Base-by-base conservation (phyloP, 176 grass and related monocot species). In the Stipa capillata region DNA sequence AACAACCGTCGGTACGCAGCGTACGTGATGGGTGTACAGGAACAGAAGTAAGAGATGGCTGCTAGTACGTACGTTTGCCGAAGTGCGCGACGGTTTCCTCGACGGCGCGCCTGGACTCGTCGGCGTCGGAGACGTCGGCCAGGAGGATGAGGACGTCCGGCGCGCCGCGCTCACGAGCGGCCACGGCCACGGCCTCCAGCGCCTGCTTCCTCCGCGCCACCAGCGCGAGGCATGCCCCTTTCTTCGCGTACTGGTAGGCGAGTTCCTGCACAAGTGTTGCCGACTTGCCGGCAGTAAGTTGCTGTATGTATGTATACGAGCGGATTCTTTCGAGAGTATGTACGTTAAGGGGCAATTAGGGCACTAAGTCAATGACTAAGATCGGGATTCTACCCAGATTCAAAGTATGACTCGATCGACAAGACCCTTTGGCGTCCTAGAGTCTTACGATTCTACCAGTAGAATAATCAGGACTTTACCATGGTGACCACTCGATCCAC, bases 171-270 rank as follows among this genome's bases (percentile, higher is more conserved):
- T 85, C 67, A 4, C 5, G 34, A 48, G 91, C 87, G 34, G 74
- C 72, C 2, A 60, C 76, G 8, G 85, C 84, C 12, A 90, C 87
- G 56, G 13, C 58, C 16, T 84, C 60, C 9, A 93, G 81, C 32
- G 84, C 87, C 43, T 79, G 81, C 81, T 87, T 82, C 82, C 87
- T 87, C 71, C 91, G 86, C 9, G 91, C 91, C 17, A 85, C 85
- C 27, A 90, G 80, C 42, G 87, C 80, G 4, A 93, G 60, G 81
- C 68, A 65, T 72, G 91, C 84, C 2, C 91, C 87, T 71, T 74
- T 25, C 85, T 43, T 79, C 2, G 91, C 87, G 60, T 90, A 93
- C 57, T 93, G 84, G 74, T 93, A 93, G 18, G 84, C 91, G 13
- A 93, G 68, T 77, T 90, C 84, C 91, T 93, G 74, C 39, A 25